Conservation (phyloP, 345 rosid species). For the Pistacia integerrima region DNA sequence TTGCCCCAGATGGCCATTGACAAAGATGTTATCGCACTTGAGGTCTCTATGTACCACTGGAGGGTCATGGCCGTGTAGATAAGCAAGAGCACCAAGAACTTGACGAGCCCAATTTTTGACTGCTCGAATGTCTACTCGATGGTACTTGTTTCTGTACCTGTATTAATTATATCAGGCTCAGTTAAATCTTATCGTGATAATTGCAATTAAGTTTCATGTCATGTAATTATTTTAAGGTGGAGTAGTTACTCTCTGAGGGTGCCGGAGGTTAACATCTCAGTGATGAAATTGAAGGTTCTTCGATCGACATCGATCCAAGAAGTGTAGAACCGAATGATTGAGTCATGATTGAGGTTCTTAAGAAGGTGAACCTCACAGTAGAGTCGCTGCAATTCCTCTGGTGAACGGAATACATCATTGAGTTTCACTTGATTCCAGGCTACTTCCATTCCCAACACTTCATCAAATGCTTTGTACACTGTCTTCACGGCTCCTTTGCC, state of each 20-base stretch:
- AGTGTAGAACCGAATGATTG: conserved; percentile 64
- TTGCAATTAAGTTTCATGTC: background rate
- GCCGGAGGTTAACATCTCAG: conserved; percentile 95
- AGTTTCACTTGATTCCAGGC: conserved; percentile 96
- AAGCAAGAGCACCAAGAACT: conserved; percentile 71
- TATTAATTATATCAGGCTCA: conserved; percentile 7
- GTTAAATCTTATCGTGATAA: conserved; percentile 3
- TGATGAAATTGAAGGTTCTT: conserved; percentile 88
- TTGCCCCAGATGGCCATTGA: conserved; percentile 94
- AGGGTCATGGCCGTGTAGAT: conserved; percentile 79
- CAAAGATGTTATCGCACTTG: conserved; percentile 90
- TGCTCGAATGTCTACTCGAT: conserved; percentile 63
- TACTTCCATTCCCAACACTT: conserved; percentile 83
- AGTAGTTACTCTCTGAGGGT: conserved; percentile 70
- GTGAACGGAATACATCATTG: conserved; percentile 69
- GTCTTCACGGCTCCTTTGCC: conserved; percentile 97
- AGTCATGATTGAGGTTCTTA: conserved; percentile 71
- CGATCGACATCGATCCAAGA: conserved; percentile 82
- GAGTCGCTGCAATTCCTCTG: conserved; percentile 77
- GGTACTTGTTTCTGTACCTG: conserved; percentile 78
- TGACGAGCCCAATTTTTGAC: conserved; percentile 92
- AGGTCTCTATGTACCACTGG: conserved; percentile 96
- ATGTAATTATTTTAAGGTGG: no score
- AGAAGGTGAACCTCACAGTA: conserved; percentile 95
- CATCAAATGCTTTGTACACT: conserved; percentile 90